Evolutionary conservation across 331 rosid genomes (phyloP).

Genomic region (Pyrus hybrid): DNA sequence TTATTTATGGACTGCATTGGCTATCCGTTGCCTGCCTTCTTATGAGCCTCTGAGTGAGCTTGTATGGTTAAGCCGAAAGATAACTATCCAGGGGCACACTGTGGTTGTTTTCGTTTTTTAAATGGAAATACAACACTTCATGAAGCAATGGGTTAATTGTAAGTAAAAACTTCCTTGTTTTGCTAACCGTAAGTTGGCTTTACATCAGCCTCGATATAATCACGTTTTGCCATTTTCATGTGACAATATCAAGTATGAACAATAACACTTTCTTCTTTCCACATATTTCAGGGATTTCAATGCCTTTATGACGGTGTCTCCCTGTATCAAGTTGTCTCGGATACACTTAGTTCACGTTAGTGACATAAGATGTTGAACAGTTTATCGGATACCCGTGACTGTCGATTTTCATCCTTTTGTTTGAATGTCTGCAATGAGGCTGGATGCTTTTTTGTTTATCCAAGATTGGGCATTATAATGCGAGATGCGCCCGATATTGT

Average conservation of each 20-base stretch:
- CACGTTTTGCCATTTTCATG: not conserved
- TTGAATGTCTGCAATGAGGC: conserved; percentile 1
- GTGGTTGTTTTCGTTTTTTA: not conserved
- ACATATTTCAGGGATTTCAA: conserved; percentile 67
- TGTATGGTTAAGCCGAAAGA: not conserved
- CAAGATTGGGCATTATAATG: not conserved
- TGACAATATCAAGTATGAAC: conserved; percentile 2
- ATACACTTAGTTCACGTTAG: conserved; percentile 3
- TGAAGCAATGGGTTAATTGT: not conserved
- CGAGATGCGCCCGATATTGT: conserved; percentile 1
- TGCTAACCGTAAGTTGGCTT: no score
- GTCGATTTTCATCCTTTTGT: conserved; percentile 16
- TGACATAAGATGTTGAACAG: conserved; percentile 23
- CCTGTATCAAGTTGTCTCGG: conserved; percentile 3
- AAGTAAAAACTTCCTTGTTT: not conserved
- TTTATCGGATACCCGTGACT: conserved; percentile 19
- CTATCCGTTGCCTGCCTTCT: not conserved
- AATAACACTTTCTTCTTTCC: not conserved
- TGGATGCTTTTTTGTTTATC: conserved; percentile 7
- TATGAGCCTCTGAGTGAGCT: not conserved
- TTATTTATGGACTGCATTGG: not conserved
- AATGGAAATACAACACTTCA: not conserved
- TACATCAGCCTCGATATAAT: not conserved
- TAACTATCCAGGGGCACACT: not conserved
- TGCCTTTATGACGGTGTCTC: conserved; percentile 68